These are phyloP conservation scores for Neofusicoccum ribis DNA, from an alignment of 2,329 filamentous ascomycete genomes.

Conservation along the genomic window DNA sequence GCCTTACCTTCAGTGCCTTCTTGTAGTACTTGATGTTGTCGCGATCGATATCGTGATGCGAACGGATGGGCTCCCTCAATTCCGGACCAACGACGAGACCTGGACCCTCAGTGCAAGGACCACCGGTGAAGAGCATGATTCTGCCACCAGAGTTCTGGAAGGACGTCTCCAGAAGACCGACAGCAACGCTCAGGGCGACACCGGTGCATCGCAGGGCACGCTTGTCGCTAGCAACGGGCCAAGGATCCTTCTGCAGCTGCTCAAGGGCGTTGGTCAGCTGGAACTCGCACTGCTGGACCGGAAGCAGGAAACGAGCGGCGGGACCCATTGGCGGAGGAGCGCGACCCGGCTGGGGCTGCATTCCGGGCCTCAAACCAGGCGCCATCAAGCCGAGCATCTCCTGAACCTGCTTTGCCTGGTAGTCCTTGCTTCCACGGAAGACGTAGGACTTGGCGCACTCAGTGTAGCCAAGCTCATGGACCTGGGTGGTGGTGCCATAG, in stretches of 20 bases:
- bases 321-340: slow-evolving; percentile 74
- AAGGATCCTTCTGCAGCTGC: slow-evolving; percentile 93
- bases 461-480: slow-evolving; percentile 96
- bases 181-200: slow-evolving; percentile 92
- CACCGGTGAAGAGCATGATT: slow-evolving; percentile 96
- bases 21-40: slow-evolving; percentile 99
- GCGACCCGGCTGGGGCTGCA: slow-evolving; percentile 71
- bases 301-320: slow-evolving; percentile 85
- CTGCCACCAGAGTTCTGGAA: slow-evolving; percentile 94
- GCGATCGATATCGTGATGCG: slow-evolving; percentile 96
- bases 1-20: slow-evolving; percentile 84
- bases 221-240: slow-evolving; percentile 93
- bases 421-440: slow-evolving; percentile 97
- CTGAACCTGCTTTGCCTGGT: slow-evolving; percentile 97
- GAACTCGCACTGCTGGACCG: slow-evolving; percentile 94
- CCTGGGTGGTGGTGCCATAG: slow-evolving; percentile 93
- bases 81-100: slow-evolving; percentile 97
- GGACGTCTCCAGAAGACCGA: slow-evolving; percentile 87
- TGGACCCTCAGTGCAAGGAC: slow-evolving; percentile 91
- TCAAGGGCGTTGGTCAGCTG: slow-evolving; percentile 95
- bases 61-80: slow-evolving; percentile 92
- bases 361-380: slow-evolving; percentile 69
- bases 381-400: slow-evolving; percentile 91
- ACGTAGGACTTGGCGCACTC: slow-evolving; percentile 99
- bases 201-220: slow-evolving; percentile 89